Percentiles rank a stretch among this genome's conserved stretches.
Conservation (phyloP, 306 rosid genomes). For the Phaseolus lunatus region DNA sequence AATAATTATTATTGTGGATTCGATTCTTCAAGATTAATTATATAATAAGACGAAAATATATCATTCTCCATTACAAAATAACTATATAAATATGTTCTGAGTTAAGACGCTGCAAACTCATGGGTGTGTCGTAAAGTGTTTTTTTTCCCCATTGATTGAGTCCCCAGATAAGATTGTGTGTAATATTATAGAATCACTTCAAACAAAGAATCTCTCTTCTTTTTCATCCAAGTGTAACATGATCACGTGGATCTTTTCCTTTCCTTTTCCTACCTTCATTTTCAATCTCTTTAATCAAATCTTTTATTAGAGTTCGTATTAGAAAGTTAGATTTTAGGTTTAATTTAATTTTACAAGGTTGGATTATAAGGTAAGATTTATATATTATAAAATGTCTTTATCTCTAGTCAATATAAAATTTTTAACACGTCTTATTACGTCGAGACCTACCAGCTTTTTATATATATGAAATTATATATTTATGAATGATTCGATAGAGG, state of each 20-base stretch:
- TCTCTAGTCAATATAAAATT: no score
- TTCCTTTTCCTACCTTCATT: background rate
- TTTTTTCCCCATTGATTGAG: background rate
- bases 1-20: background rate
- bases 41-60: background rate
- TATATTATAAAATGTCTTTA: no score
- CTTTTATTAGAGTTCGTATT: background rate
- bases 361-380: no score
- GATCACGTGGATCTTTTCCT: background rate
- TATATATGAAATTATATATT: no score
- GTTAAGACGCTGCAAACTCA: background rate
- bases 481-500: no score
- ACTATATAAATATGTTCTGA: no score
- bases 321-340: no score
- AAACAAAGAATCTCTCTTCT: conserved; percentile 7
- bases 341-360: no score
- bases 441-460: no score
- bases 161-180: conserved; percentile 15
- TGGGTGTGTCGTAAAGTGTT: conserved; percentile 24
- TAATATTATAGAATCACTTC: background rate
- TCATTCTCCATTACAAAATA: background rate
- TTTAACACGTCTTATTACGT: no score
- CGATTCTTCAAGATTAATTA: background rate
- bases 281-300: background rate
- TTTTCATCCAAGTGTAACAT: background rate